Conservation (phyloP, 2,329 filamentous ascomycete genomes). For the Penicillium sumatraense region DNA sequence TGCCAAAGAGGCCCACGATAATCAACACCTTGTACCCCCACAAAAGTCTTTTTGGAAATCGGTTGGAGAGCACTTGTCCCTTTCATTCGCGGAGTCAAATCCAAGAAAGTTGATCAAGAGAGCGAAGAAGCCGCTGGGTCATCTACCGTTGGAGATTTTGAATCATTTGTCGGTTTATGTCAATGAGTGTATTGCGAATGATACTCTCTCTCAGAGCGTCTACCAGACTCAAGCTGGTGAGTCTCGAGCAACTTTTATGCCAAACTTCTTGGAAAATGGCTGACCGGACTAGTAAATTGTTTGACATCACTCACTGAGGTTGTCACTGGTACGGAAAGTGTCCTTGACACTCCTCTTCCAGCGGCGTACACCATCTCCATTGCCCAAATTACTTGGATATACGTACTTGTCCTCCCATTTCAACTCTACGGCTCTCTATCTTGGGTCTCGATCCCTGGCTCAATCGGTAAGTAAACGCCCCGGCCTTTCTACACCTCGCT, state of each 20-base stretch:
- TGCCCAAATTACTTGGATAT: neutral
- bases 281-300: neutral
- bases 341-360: neutral
- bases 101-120: neutral
- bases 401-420: neutral
- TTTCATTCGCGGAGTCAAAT: neutral
- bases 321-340: neutral
- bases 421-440: neutral
- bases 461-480: neutral
- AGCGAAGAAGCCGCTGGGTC: neutral
- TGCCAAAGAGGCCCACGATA: constrained; percentile 62
- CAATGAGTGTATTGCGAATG: neutral
- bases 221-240: neutral
- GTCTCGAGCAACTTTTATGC: neutral
- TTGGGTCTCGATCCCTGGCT: neutral
- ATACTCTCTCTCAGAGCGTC: neutral
- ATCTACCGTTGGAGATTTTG: neutral
- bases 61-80: neutral
- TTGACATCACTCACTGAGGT: neutral
- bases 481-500: constrained; percentile 22
- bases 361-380: neutral
- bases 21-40: neutral
- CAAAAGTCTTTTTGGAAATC: neutral
- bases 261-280: neutral
- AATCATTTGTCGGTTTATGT: neutral